Evolutionary conservation across 2,329 filamentous ascomycete genomes (phyloP).

Genomic region (Paracorniculantispora psalliotae): DNA sequence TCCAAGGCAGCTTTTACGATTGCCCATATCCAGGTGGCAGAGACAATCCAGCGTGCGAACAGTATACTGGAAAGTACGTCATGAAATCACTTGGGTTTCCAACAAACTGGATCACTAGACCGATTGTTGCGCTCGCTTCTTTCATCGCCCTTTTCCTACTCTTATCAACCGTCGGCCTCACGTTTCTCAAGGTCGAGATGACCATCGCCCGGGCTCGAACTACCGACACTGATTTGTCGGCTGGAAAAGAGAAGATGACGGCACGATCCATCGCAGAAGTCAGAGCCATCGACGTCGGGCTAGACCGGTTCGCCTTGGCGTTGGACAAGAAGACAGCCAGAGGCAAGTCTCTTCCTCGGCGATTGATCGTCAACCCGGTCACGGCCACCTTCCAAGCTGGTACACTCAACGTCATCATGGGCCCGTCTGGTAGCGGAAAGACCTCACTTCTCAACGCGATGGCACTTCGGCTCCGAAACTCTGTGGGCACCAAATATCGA

Average conservation of each 20-base stretch:
- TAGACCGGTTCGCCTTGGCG: slow-evolving; percentile 59
- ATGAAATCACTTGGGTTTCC: slow-evolving; percentile 66
- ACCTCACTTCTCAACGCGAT: slow-evolving; percentile 70
- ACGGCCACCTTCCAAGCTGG: slow-evolving; percentile 63
- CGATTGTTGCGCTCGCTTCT: slow-evolving; percentile 57
- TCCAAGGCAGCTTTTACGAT: slow-evolving; percentile 65
- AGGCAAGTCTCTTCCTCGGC: slow-evolving; percentile 47
- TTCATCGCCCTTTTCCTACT: slow-evolving; percentile 61
- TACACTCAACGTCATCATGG: slow-evolving; percentile 72
- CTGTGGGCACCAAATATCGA: slow-evolving; percentile 56
- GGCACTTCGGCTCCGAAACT: slow-evolving; percentile 61
- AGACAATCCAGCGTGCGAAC: slow-evolving; percentile 58
- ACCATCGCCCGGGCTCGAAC: slow-evolving; percentile 59
- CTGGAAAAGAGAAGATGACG: slow-evolving; percentile 65
- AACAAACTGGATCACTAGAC: slow-evolving; percentile 59
- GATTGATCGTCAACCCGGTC: slow-evolving; percentile 62
- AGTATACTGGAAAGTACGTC: slow-evolving; percentile 66
- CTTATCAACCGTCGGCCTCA: slow-evolving; percentile 56
- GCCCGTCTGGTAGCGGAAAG: slow-evolving; percentile 72
- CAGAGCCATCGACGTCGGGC: slow-evolving; percentile 58
- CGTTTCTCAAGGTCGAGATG: slow-evolving; percentile 63
- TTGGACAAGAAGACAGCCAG: slow-evolving; percentile 56
- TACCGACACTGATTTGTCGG: slow-evolving; percentile 57
- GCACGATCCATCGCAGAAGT: slow-evolving; percentile 47
- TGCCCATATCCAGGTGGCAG: slow-evolving; percentile 61